A percentile compares a stretch with the other conserved stretches of the same genome.
These are phyloP conservation scores for Globisporangium perplexum DNA, from an alignment of 352 stramenopile species.

Conservation along the genomic window DNA sequence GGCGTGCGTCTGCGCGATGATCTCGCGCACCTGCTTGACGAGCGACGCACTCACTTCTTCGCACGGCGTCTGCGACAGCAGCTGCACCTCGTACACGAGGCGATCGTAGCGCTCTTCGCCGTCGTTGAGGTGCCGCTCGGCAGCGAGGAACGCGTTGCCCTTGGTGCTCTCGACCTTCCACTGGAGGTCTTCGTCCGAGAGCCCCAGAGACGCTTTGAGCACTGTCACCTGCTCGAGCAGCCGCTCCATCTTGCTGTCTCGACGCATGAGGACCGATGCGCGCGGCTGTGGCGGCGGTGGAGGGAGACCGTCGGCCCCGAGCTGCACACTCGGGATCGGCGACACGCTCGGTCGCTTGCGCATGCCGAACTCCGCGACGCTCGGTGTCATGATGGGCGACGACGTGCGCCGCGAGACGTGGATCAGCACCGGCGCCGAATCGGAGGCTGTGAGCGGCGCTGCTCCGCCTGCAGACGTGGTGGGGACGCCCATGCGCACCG, in stretches of 20 bases:
- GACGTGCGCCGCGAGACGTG: slow-evolving; percentile 59
- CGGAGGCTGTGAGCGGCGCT: background rate
- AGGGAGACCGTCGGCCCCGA: background rate
- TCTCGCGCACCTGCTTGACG: slow-evolving; percentile 25
- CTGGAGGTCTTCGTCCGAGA: slow-evolving; percentile 72
- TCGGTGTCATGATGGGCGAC: slow-evolving; percentile 33
- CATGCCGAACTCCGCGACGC: slow-evolving; percentile 22
- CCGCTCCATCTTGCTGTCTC: slow-evolving; percentile 53
- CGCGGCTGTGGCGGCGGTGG: slow-evolving; percentile 13
- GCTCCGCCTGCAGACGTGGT: background rate
- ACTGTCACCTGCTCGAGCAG: slow-evolving; percentile 71
- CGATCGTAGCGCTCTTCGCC: slow-evolving; percentile 69
- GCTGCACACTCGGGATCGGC: slow-evolving; percentile 23
- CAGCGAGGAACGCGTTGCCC: slow-evolving; percentile 63
- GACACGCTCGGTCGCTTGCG: slow-evolving; percentile 46
- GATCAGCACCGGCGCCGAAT: slow-evolving; percentile 30
- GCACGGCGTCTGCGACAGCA: slow-evolving; percentile 41
- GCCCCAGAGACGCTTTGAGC: slow-evolving; percentile 61
- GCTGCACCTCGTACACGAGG: slow-evolving; percentile 55
- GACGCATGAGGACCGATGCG: slow-evolving; percentile 25
- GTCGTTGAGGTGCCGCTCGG: slow-evolving; percentile 39
- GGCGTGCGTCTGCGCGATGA: slow-evolving; percentile 30
- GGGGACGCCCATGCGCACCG: slow-evolving; percentile 6
- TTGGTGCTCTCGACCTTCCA: slow-evolving; percentile 78
- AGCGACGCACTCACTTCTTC: slow-evolving; percentile 47